A percentile compares a stretch with the other conserved stretches of the same genome.
Conservation (phyloP, 768 basidiomycete genomes). For the Lentinula lateritia region DNA sequence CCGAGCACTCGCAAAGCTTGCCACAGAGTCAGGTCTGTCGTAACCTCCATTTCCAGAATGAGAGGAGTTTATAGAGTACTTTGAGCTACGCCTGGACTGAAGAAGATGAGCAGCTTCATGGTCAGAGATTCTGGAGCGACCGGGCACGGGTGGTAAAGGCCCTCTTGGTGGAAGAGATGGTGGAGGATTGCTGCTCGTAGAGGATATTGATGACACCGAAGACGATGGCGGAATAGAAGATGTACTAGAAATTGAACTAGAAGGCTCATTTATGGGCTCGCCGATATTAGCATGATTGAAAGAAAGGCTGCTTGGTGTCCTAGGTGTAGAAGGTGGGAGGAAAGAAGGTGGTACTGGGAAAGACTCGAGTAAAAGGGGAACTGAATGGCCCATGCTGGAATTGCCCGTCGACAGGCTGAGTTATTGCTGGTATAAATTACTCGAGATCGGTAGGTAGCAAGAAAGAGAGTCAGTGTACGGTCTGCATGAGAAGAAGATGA, state of each 20-base stretch:
- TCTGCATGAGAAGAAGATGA: neutral
- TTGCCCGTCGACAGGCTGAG: neutral
- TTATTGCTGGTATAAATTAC: neutral
- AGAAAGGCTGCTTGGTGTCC: neutral
- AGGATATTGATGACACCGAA: neutral
- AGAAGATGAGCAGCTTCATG: neutral
- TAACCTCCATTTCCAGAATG: neutral
- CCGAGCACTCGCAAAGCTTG: neutral
- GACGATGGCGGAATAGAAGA: neutral
- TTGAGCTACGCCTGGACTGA: neutral
- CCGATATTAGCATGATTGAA: neutral
- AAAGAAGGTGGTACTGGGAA: conserved; percentile 6
- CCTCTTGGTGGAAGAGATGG: neutral
- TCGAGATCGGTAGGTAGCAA: neutral
- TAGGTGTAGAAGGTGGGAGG: neutral
- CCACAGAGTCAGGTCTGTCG: conserved; percentile 3
- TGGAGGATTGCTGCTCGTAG: neutral
- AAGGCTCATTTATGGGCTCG: neutral
- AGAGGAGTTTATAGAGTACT: neutral
- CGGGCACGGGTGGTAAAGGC: neutral
- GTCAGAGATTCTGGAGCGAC: conserved; percentile 2
- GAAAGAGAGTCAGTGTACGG: neutral
- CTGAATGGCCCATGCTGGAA: neutral
- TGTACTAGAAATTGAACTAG: neutral
- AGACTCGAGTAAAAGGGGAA: conserved; percentile 1